Conservation (phyloP, 352 stramenopile genomes). For the Aphanomyces cochlioides region DNA sequence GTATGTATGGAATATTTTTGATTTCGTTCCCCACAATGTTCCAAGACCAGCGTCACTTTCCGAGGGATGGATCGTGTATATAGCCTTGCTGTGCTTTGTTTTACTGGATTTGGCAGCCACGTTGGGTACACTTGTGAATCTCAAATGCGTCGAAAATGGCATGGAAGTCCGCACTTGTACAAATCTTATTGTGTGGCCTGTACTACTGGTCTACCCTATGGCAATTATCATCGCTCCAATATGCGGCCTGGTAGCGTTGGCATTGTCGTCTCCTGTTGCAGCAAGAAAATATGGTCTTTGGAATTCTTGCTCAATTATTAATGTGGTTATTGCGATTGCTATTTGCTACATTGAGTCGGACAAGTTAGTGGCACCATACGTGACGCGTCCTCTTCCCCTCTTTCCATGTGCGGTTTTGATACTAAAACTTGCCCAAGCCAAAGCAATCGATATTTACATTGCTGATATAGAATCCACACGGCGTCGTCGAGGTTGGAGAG, state of each 20-base stretch:
- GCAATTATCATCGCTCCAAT: conserved; percentile 68
- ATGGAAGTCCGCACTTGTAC: conserved; percentile 65
- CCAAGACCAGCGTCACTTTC: conserved; percentile 34
- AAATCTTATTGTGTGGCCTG: conserved; percentile 65
- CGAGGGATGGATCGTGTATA: conserved; percentile 63
- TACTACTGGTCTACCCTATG: conserved; percentile 63
- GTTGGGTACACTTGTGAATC: conserved; percentile 72
- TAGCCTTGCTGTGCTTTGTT: conserved; percentile 55
- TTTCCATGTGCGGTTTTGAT: conserved; percentile 62
- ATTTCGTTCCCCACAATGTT: neutral
- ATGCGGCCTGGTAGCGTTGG: conserved; percentile 67
- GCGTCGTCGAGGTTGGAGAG: conserved; percentile 65
- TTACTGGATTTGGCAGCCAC: conserved; percentile 79
- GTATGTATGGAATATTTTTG: neutral
- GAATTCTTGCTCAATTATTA: conserved; percentile 78
- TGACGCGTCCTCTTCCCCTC: conserved; percentile 62
- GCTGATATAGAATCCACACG: conserved; percentile 74
- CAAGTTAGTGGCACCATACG: conserved; percentile 74
- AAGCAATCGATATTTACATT: conserved; percentile 69
- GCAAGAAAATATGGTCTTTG: conserved; percentile 68
- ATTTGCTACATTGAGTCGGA: conserved; percentile 59
- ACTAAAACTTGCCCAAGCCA: conserved; percentile 64
- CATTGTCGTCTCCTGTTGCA: conserved; percentile 64
- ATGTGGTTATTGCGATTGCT: conserved; percentile 62
- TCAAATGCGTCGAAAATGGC: conserved; percentile 72